Conservation (phyloP, 768 basidiomycete genomes). For the Mycena capillaripes region DNA sequence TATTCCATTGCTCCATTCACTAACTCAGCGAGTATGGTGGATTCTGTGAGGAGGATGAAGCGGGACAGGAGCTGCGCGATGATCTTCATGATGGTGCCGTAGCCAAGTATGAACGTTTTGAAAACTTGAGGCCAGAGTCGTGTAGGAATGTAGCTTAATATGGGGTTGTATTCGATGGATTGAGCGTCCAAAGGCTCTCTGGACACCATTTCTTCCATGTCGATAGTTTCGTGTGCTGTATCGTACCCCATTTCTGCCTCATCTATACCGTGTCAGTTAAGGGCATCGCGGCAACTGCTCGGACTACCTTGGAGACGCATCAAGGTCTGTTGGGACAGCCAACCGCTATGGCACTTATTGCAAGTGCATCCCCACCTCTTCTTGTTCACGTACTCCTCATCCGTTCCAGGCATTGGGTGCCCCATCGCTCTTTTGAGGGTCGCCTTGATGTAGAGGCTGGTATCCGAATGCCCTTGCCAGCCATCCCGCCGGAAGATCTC, state of each 20-base stretch:
- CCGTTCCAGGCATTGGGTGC: constrained; percentile 2
- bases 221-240: not conserved
- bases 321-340: constrained; percentile 39
- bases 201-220: constrained; percentile 16
- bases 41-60: constrained; percentile 2
- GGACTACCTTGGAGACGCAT: constrained; percentile 34
- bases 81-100: constrained; percentile 14
- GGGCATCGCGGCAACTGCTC: not conserved
- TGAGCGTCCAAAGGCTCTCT: constrained; percentile 12
- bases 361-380: constrained; percentile 43
- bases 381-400: constrained; percentile 35
- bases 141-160: constrained; percentile 24
- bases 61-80: constrained; percentile 28
- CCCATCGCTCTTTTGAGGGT: constrained; percentile 26
- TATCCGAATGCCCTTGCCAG: constrained; percentile 13
- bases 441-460: not conserved
- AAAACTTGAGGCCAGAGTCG: constrained; percentile 18
- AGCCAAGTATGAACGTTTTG: constrained; percentile 37
- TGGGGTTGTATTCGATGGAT: not conserved
- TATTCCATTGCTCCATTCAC: not conserved
- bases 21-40: not conserved
- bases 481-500: constrained; percentile 8
- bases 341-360: constrained; percentile 38
- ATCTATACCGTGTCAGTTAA: constrained; percentile 12
- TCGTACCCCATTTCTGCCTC: constrained; percentile 30